These are phyloP conservation scores for Kwoniella mangroviensis DNA, from an alignment of 768 basidiomycete genomes.

Conservation along the genomic window DNA sequence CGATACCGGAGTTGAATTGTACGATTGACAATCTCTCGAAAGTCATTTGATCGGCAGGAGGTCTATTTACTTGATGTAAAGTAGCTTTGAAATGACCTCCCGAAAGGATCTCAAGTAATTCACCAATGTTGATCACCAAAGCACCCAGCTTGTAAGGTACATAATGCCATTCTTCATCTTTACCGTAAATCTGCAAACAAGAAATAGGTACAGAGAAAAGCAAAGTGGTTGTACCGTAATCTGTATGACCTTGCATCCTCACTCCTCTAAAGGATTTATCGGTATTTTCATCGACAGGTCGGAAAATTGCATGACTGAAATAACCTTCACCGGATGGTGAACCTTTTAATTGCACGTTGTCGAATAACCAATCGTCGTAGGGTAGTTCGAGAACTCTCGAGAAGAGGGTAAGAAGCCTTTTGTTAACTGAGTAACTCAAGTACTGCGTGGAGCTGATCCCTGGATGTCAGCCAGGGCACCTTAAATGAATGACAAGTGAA, in stretches of 20 bases:
- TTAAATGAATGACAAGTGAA: not conserved
- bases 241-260: constrained; percentile 39
- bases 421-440: constrained; percentile 38
- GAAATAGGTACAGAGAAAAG: constrained; percentile 37
- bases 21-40: constrained; percentile 42
- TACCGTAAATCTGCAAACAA: constrained; percentile 34
- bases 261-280: constrained; percentile 25
- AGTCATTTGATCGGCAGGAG: constrained; percentile 35
- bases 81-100: constrained; percentile 50
- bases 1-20: constrained; percentile 31
- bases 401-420: constrained; percentile 33
- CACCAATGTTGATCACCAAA: constrained; percentile 39
- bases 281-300: constrained; percentile 17
- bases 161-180: constrained; percentile 36
- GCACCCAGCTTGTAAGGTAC: constrained; percentile 34
- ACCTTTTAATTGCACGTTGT: constrained; percentile 37
- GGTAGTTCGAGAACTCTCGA: constrained; percentile 40
- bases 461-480: not conserved
- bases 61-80: constrained; percentile 35
- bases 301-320: constrained; percentile 32
- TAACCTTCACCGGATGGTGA: constrained; percentile 34
- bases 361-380: constrained; percentile 37
- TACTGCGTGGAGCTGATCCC: not conserved
- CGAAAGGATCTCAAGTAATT: constrained; percentile 38
- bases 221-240: constrained; percentile 30